Conservation (phyloP, 257 asterid species). For the Nicotiana attenuata region DNA sequence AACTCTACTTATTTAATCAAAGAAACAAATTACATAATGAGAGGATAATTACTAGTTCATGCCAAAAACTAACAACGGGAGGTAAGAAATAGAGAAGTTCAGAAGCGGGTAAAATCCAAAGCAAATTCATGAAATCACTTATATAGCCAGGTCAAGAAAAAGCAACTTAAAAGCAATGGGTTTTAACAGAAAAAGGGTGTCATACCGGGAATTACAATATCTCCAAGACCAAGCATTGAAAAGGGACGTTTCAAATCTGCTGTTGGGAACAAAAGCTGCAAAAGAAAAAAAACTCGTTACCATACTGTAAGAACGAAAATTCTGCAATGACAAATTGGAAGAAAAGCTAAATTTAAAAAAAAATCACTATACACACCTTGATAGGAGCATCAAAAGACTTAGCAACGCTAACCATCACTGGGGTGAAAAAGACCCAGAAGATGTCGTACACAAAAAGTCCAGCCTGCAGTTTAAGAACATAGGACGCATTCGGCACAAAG, state of each 20-base stretch:
- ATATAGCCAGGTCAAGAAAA: not conserved
- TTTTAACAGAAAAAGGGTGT: not conserved
- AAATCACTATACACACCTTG: slow-evolving; percentile 40
- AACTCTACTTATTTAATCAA: too few species aligned
- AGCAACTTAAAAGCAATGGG: not conserved
- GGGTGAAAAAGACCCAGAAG: slow-evolving; percentile 98
- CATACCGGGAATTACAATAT: slow-evolving; percentile 94
- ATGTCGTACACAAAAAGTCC: slow-evolving; percentile 92
- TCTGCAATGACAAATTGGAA: not conserved
- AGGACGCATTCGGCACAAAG: not conserved
- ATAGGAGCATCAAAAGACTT: slow-evolving; percentile 96
- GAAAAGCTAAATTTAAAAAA: not conserved
- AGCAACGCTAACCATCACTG: slow-evolving; percentile 98
- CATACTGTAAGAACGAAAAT: not conserved
- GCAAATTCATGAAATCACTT: not conserved
- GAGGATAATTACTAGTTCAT: not conserved
- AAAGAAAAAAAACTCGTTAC: slow-evolving; percentile 3
- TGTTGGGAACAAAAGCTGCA: slow-evolving; percentile 96
- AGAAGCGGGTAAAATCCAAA: not conserved
- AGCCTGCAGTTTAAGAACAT: slow-evolving; percentile 46
- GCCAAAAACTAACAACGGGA: not conserved
- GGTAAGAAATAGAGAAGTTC: not conserved
- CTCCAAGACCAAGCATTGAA: slow-evolving; percentile 99
- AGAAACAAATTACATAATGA: too few species aligned
- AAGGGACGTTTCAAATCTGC: slow-evolving; percentile 75